A percentile compares a stretch with the other conserved stretches of the same genome.
Conservation (phyloP, 2,329 filamentous ascomycete genomes). For the Cadophora gregata region DNA sequence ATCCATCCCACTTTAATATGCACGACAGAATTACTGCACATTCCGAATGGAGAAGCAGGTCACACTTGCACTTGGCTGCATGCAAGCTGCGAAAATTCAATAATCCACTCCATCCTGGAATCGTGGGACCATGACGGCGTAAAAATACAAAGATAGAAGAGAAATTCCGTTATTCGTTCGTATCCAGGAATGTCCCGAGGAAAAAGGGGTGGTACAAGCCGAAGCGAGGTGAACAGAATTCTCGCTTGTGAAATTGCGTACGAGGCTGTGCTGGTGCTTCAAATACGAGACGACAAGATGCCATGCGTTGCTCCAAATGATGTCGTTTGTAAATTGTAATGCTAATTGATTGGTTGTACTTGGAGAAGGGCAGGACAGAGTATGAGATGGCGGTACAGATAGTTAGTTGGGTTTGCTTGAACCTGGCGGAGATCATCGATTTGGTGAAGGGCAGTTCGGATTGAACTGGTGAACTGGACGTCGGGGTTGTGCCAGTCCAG, state of each 20-base stretch:
- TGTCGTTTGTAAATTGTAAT: conserved; percentile 12
- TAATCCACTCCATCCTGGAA: neutral
- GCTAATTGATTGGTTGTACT: neutral
- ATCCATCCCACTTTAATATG: conserved; percentile 9
- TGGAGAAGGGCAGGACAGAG: neutral
- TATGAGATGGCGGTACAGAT: neutral
- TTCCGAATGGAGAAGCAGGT: neutral
- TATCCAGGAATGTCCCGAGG: conserved; percentile 1
- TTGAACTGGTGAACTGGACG: neutral
- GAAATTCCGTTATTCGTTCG: neutral
- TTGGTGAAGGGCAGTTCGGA: conserved; percentile 1
- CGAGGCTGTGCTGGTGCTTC: conserved; percentile 11
- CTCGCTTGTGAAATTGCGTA: neutral
- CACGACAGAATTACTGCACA: neutral
- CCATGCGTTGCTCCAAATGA: neutral
- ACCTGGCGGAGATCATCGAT: neutral
- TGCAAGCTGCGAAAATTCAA: neutral
- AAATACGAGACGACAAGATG: conserved; percentile 2
- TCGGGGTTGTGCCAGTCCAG: neutral
- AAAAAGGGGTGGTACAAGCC: neutral
- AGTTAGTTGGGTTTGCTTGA: neutral
- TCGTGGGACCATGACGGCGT: neutral
- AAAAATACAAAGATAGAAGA: conserved; percentile 11
- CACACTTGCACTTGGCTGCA: conserved; percentile 1
- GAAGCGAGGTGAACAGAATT: neutral